Conservation (phyloP, 148 eudicot genomes). For the Rhododendron kiyosumense region DNA sequence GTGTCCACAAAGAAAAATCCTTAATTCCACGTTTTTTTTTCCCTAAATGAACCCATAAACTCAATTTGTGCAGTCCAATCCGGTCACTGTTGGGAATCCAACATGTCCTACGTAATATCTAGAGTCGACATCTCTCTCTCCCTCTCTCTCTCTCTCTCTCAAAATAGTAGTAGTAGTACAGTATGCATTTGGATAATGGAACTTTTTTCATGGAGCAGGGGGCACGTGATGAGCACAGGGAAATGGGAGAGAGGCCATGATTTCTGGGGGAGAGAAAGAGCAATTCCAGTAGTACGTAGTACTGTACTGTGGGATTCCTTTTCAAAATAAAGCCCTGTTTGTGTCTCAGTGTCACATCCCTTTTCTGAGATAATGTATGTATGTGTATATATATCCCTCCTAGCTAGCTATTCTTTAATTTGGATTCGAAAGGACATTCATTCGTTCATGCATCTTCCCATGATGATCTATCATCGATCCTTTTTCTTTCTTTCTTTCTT, state of each 20-base stretch:
- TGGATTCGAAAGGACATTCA: not conserved
- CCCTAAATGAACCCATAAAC: no score
- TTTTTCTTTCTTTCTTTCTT: no score
- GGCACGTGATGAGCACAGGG: slow-evolving; percentile 19
- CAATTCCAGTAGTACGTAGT: not conserved
- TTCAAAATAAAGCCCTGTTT: not conserved
- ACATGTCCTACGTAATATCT: no score
- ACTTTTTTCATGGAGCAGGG: not conserved
- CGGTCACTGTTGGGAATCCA: no score
- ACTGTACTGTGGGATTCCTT: slow-evolving; percentile 5
- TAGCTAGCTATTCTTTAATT: not conserved
- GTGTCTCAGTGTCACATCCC: not conserved
- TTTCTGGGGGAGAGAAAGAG: not conserved
- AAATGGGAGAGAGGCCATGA: slow-evolving; percentile 7
- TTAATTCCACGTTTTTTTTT: no score
- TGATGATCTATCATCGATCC: no score
- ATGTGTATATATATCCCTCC: not conserved
- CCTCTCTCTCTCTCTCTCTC: no score
- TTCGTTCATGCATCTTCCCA: not conserved
- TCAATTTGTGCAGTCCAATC: no score
- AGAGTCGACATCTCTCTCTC: no score
- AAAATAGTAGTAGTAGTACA: no score
- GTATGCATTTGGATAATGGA: slow-evolving; percentile 1
- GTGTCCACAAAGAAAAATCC: no score
- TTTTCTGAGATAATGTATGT: not conserved